Conservation (phyloP, 768 basidiomycete genomes). For the Tylopilus rubrobrunneus region DNA sequence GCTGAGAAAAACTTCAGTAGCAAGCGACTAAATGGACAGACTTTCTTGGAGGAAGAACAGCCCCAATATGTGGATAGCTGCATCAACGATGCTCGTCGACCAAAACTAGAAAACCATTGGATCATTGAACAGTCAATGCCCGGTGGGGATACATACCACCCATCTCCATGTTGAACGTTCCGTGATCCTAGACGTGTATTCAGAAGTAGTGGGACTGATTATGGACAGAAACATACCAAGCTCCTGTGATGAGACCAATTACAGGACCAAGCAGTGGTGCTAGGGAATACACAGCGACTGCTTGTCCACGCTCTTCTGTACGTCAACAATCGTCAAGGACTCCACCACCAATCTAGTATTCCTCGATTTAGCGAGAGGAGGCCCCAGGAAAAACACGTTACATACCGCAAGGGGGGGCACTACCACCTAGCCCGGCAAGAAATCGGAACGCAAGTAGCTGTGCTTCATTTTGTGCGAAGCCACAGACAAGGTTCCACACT, state of each 20-base stretch:
- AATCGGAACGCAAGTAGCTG: conserved; percentile 69
- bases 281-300: conserved; percentile 59
- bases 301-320: conserved; percentile 59
- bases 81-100: conserved; percentile 59
- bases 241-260: conserved; percentile 58
- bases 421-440: conserved; percentile 67
- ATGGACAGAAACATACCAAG: conserved; percentile 38
- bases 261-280: conserved; percentile 66
- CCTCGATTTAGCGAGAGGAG: too few species aligned
- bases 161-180: conserved; percentile 66
- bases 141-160: conserved; percentile 44
- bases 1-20: conserved; percentile 8
- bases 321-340: conserved; percentile 60
- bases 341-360: conserved; percentile 58
- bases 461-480: conserved; percentile 54
- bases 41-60: conserved; percentile 61
- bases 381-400: too few species aligned
- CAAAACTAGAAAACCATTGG: conserved; percentile 45
- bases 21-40: conserved; percentile 26
- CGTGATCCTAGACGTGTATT: conserved; percentile 1
- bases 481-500: conserved; percentile 63
- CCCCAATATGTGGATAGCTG: conserved; percentile 50
- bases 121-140: neutral
- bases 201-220: neutral
- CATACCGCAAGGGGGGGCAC: conserved; percentile 57